Base-by-base conservation (phyloP, 805 yeast species). In the Saccharomycodes ludwigii region DNA sequence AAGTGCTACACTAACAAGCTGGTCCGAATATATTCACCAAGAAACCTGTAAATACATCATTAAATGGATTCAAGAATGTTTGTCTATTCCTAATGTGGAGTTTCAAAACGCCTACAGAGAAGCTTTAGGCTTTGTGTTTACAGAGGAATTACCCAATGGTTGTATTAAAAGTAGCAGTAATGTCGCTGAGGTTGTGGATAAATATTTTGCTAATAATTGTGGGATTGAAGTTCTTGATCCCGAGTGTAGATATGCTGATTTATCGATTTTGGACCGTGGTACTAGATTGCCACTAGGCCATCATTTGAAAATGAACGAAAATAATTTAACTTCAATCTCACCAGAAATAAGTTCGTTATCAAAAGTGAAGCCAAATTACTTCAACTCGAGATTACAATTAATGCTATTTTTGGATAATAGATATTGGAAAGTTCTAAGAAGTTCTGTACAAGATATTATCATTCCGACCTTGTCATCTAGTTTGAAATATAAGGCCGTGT, bases 341-440 rank as follows among this genome's bases (percentile, higher is more conserved):
- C 20, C 30, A 24, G 31, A 24, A 15, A 21, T 24, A 21, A 39
- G 39, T 15, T 31, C 40, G 1, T 32, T 46, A 29, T 48, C 48
- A 24, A 35, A 38, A 9, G 33, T 41, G 3, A 35, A 31, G 5
- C 33, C 38, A 4, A 37, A 32, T 2, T 45, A 51, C 19, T 31
- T 40, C 11, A 52, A 54, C 6, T 63, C 81, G 11, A 61, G 82
- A 42, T 45, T 79, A 9, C 85, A 78, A 46, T 63, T 59, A 41
- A 43, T 80, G 15, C 52, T 77, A 22, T 64, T 61, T 36, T 68
- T 76, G 36, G 81, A 79, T 38, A 61, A 70, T 23, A 60, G 91
- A 40, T 66, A 66, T 21, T 61, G 73, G 56, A 73, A 75, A 35
- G 40, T 43, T 4, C 43, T 67, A 6, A 63, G 91, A 46, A 62